phyloP scores from a whole-genome alignment of 176 grass and related monocot species.

The Oryza australiensis region DNA sequence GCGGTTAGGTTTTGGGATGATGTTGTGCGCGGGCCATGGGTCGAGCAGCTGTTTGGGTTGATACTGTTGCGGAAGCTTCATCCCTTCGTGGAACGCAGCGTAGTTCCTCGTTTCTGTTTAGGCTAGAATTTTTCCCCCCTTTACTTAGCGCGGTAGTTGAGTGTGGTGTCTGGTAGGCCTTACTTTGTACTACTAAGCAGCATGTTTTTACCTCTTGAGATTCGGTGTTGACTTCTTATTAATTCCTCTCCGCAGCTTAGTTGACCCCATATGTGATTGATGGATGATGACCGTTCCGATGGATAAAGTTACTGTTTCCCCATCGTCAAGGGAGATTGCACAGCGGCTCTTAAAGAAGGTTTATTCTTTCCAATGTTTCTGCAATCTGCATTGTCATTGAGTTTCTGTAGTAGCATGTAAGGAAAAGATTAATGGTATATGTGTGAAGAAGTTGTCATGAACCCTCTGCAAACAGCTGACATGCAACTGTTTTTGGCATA shows the following conservation, averaged over 20 bases:
- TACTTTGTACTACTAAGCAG: neutral
- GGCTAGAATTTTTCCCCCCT: neutral
- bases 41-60: neutral
- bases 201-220: neutral
- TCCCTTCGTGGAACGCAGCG: neutral
- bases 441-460: neutral
- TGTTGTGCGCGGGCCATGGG: neutral
- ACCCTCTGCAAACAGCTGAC: neutral
- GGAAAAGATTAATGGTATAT: neutral
- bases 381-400: neutral
- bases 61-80: neutral
- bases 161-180: neutral
- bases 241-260: neutral
- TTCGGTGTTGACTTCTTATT: neutral
- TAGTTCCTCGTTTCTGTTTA: neutral
- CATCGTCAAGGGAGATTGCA: slow-evolving; percentile 51
- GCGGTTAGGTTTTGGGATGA: neutral
- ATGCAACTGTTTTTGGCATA: neutral
- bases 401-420: neutral
- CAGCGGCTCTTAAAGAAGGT: slow-evolving; percentile 58
- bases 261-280: slow-evolving; percentile 41
- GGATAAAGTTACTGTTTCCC: slow-evolving; percentile 53
- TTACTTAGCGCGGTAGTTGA: neutral
- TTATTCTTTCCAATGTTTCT: neutral
- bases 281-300: slow-evolving; percentile 96